Conservation (phyloP, 139 green algal genomes). For the Mychonastes homosphaera region DNA sequence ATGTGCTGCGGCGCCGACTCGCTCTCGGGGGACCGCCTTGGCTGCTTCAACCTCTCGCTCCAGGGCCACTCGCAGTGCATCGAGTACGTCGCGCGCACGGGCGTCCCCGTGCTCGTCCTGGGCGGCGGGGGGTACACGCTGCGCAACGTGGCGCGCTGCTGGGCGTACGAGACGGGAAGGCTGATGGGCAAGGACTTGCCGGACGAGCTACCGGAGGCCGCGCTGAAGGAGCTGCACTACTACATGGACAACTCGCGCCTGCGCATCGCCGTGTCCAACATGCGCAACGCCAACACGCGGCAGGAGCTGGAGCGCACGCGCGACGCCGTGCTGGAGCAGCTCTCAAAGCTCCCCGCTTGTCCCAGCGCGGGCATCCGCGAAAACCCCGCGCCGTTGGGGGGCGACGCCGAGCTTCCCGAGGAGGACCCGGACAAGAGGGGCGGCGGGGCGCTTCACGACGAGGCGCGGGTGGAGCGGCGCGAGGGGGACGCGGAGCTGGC, state of each 20-base stretch:
- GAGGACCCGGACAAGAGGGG: conserved; percentile 62
- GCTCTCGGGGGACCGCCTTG: conserved; percentile 88
- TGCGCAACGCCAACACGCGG: conserved; percentile 84
- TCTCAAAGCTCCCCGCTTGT: conserved; percentile 55
- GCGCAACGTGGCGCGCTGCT: conserved; percentile 96
- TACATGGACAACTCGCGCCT: conserved; percentile 81
- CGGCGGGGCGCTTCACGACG: conserved; percentile 49
- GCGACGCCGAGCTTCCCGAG: conserved; percentile 37
- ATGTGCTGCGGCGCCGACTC: conserved; percentile 94
- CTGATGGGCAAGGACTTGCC: conserved; percentile 72
- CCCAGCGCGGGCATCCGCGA: conserved; percentile 39
- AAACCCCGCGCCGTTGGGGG: not conserved
- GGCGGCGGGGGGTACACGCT: conserved; percentile 97
- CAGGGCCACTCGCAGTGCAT: conserved; percentile 81
- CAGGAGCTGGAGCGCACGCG: conserved; percentile 68
- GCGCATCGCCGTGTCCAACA: conserved; percentile 77
- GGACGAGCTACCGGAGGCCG: conserved; percentile 44
- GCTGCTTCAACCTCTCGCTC: conserved; percentile 97
- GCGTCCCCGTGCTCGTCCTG: conserved; percentile 88
- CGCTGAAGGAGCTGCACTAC: conserved; percentile 59
- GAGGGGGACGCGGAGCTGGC: not conserved
- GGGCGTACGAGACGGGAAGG: conserved; percentile 92
- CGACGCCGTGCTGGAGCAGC: conserved; percentile 50
- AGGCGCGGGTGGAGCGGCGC: conserved; percentile 21
- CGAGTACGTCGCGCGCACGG: conserved; percentile 75